A percentile compares a stretch with the other conserved stretches of the same genome.
Conservation (phyloP, 2,329 filamentous ascomycete genomes). For the Fusarium sp. region DNA sequence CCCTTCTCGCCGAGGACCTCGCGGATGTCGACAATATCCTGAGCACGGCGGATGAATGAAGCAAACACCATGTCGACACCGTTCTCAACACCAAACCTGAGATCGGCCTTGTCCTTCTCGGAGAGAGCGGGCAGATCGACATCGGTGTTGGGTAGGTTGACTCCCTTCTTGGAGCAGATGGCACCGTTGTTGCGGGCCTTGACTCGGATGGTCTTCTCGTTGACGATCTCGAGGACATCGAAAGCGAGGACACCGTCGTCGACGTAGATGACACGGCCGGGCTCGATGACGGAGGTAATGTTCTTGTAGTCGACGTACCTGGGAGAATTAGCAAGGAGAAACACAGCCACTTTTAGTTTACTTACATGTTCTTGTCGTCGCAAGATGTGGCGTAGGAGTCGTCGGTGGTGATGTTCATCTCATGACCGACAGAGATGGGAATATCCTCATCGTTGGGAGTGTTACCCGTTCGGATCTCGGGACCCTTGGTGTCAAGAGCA, state of each 20-base stretch:
- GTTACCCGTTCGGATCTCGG: conserved; percentile 74
- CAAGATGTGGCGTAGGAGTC: conserved; percentile 88
- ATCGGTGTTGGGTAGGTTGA: conserved; percentile 98
- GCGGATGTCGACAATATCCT: conserved; percentile 94
- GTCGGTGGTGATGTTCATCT: conserved; percentile 97
- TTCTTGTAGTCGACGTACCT: conserved; percentile 99
- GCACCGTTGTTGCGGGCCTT: conserved; percentile 96
- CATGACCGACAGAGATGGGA: conserved; percentile 84
- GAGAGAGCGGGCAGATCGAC: conserved; percentile 97
- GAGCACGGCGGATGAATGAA: conserved; percentile 95
- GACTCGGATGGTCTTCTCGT: conserved; percentile 90
- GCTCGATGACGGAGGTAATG: conserved; percentile 97
- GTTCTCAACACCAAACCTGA: conserved; percentile 98
- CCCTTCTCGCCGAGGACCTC: conserved; percentile 91
- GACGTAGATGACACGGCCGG: conserved; percentile 95
- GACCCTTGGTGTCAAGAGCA: conserved; percentile 83
- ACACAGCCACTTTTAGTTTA: conserved; percentile 27
- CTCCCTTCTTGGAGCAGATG: conserved; percentile 99
- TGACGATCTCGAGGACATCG: conserved; percentile 88
- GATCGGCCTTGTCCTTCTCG: conserved; percentile 97
- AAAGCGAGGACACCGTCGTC: conserved; percentile 98
- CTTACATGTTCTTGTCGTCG: conserved; percentile 94
- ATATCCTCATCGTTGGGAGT: conserved; percentile 90
- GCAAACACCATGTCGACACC: conserved; percentile 99
- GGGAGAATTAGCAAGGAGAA: conserved; percentile 12